Evolutionary conservation across 1,139 yeast species (phyloP), one percentile per base, ranked within the genome.

Genomic region (Sugiyamaella paludigena): DNA sequence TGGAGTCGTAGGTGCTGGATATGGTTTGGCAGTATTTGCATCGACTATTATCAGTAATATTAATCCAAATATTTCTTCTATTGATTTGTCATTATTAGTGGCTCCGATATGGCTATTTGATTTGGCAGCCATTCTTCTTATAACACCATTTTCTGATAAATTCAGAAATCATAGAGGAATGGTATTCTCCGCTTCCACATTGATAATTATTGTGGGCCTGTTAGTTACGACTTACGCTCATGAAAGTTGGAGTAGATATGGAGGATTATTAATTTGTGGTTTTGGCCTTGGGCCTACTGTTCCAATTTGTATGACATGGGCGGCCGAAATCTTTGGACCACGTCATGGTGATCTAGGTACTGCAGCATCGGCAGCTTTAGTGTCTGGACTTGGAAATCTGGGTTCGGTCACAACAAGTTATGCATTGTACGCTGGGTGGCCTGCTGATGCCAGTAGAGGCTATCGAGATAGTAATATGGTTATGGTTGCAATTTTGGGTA

Each of bases 41-140:
- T 83, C 95, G 4, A 82, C 94, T n/a, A 82, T 87, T 56, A 83
- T 87, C 58, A 69, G 76, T 45, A 78, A 78, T 8, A 81, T 83
- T 58, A 80, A 84, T 64, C 84, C 92, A 1, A 58, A 63, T 10
- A 74, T 87, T 58, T 69, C 82, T 1, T 81, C 89, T 2, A 84
- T 87, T 57, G 73, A 83, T 51, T 80, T 87, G 15, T 84, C 92
- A 0, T 74, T 87, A 39, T 73, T 87, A 50, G 84, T 85, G 58
- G 96, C 95, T 4, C 96, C 96, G 33, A 87, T 88, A 59, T 87
- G 96, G 96, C 71, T 87, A 43, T 87, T 86, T 66, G 96, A 87
- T 65, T 71, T 86, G 47, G 83, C 80, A n/a, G 92, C 89, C 1
- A 88, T 87, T 58, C 64, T 87, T 39, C 63, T 83, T 13, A 70